These are phyloP conservation scores for Halophytophthora polymorphica DNA, from an alignment of 352 stramenopile species.

Conservation along the genomic window DNA sequence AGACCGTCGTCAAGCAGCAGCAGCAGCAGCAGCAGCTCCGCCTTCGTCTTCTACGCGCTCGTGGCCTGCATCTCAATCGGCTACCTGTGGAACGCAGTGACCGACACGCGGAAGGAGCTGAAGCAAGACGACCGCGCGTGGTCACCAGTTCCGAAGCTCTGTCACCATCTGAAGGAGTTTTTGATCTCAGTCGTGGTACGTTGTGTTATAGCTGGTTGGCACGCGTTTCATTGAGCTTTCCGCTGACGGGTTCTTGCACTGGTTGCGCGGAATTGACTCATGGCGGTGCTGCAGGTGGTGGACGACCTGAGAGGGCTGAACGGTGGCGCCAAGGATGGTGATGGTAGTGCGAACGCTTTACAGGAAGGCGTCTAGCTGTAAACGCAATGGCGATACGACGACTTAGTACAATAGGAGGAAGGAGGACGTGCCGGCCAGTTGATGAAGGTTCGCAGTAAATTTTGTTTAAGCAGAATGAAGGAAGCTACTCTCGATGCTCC, in stretches of 20 bases:
- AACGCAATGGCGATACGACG: conserved; percentile 1
- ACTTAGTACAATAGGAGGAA: conserved; percentile 9
- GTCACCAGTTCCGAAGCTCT: conserved; percentile 32
- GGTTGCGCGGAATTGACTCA: conserved; percentile 1
- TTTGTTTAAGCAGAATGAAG: conserved; percentile 4
- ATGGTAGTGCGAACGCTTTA: conserved; percentile 16
- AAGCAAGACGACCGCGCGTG: conserved; percentile 20
- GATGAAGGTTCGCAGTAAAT: too few relatives aligned
- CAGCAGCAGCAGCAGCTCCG: conserved; percentile 7
- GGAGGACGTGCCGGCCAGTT: too few relatives aligned
- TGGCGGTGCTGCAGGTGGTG: conserved; percentile 24
- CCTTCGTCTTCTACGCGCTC: conserved; percentile 34
- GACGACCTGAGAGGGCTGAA: conserved; percentile 25
- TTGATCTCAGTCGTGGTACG: conserved; percentile 39
- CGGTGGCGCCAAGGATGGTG: neutral
- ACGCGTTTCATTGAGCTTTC: neutral
- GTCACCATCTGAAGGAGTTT: conserved; percentile 26
- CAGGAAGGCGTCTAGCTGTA: conserved; percentile 10
- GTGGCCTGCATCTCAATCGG: conserved; percentile 21
- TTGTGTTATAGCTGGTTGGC: neutral
- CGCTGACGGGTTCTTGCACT: neutral
- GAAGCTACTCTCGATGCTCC: conserved; percentile 1
- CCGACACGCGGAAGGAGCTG: conserved; percentile 8
- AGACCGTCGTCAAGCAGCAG: too few relatives aligned
- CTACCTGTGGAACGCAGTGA: conserved; percentile 30